Percentiles rank a stretch among this genome's conserved stretches.
phyloP scores from a whole-genome alignment of 2,329 filamentous ascomycete species.

The Purpureocillium takamizusanense region DNA sequence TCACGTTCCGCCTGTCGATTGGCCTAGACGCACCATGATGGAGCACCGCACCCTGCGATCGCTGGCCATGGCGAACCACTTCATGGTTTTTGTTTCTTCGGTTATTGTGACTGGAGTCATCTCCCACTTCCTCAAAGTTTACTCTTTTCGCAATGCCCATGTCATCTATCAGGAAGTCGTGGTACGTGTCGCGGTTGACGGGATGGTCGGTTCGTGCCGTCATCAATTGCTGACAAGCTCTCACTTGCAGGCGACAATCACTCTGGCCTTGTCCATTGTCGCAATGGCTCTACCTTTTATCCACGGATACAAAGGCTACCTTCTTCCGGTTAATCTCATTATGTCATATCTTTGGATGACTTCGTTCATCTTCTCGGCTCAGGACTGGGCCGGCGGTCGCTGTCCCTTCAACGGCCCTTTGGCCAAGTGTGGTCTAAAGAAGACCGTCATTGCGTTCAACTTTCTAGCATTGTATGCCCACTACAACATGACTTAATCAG shows the following conservation, averaged over 20 bases:
- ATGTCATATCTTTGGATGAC: conserved; percentile 18
- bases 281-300: conserved; percentile 12
- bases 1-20: too few relatives aligned
- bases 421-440: conserved; percentile 11
- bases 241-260: conserved; percentile 10
- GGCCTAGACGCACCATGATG: not conserved
- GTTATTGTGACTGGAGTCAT: conserved; percentile 13
- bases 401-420: conserved; percentile 2
- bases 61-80: conserved; percentile 10
- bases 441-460: conserved; percentile 13
- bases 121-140: conserved; percentile 12
- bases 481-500: not conserved
- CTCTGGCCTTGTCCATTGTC: conserved; percentile 11
- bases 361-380: conserved; percentile 14
- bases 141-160: conserved; percentile 6
- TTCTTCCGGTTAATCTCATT: conserved; percentile 11
- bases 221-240: not conserved
- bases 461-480: conserved; percentile 14
- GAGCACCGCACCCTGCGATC: conserved; percentile 4
- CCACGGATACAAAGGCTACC: conserved; percentile 10
- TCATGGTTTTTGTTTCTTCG: conserved; percentile 12
- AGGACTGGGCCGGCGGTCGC: conserved; percentile 11
- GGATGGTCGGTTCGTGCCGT: not conserved
- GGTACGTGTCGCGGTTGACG: conserved; percentile 4
- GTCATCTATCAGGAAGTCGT: conserved; percentile 15